These are phyloP conservation scores for Cercis canadensis DNA, from an alignment of 306 rosid species.

Conservation along the genomic window DNA sequence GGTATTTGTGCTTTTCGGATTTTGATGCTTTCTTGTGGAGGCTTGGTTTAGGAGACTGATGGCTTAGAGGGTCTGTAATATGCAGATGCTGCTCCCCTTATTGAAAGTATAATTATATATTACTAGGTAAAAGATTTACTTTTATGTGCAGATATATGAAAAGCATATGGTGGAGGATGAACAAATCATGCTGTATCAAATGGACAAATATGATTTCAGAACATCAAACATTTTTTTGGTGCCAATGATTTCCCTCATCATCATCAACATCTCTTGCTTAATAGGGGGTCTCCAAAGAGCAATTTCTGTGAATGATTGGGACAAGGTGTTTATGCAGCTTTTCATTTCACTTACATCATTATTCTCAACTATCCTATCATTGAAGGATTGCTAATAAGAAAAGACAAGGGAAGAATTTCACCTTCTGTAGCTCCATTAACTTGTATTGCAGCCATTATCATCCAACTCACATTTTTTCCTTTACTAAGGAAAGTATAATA, in stretches of 20 bases:
- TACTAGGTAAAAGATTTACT: too few species aligned
- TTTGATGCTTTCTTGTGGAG: too few species aligned
- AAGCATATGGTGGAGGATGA: constrained; percentile 52
- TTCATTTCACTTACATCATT: constrained; percentile 34
- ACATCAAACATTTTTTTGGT: constrained; percentile 56
- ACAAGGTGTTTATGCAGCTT: constrained; percentile 39
- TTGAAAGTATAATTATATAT: too few species aligned
- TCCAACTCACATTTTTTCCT: constrained; percentile 1
- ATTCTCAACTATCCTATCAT: constrained; percentile 36
- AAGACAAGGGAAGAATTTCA: constrained; percentile 41
- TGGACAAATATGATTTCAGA: constrained; percentile 61
- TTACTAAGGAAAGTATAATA: constrained; percentile 14
- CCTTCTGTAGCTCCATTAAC: constrained; percentile 27
- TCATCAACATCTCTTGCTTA: constrained; percentile 49
- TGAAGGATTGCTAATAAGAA: constrained; percentile 36
- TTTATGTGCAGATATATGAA: too few species aligned
- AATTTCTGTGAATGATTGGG: constrained; percentile 41
- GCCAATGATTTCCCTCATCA: constrained; percentile 51
- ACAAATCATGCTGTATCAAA: constrained; percentile 47
- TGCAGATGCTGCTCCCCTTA: too few species aligned
- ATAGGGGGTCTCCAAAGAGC: constrained; percentile 46
- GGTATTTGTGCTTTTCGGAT: too few species aligned
- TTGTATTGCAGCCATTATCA: constrained; percentile 24
- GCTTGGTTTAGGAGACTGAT: too few species aligned
- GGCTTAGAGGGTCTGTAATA: too few species aligned